Evolutionary conservation across 2,329 filamentous ascomycete species (phyloP).

Genomic region (Phialophora macrospora): DNA sequence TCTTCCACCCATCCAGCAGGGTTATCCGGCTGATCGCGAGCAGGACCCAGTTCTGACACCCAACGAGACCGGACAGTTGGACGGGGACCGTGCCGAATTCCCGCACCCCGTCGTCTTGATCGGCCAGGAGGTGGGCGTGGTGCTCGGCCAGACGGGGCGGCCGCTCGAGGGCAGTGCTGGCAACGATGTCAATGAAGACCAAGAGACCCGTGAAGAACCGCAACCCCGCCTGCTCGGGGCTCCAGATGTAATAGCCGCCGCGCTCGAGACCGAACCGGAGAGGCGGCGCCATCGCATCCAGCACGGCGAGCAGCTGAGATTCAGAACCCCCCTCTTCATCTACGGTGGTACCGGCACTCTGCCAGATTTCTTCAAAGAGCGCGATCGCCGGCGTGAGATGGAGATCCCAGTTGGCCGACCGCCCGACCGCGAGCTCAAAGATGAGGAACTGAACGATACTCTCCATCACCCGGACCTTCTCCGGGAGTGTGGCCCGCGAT

Average conservation of each 20-base stretch:
- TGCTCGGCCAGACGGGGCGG: slow-evolving; percentile 42
- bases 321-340: neutral
- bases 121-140: slow-evolving; percentile 43
- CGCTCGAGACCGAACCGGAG: slow-evolving; percentile 16
- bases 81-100: slow-evolving; percentile 2
- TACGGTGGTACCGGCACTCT: neutral
- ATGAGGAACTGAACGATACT: slow-evolving; percentile 46
- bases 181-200: slow-evolving; percentile 46
- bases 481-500: slow-evolving; percentile 25
- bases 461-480: slow-evolving; percentile 41
- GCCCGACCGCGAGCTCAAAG: slow-evolving; percentile 43
- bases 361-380: slow-evolving; percentile 39
- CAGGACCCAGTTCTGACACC: slow-evolving; percentile 63
- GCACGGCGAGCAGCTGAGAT: neutral
- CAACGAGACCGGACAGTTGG: slow-evolving; percentile 57
- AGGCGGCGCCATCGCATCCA: neutral
- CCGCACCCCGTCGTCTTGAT: slow-evolving; percentile 33
- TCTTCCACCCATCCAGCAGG: slow-evolving; percentile 62
- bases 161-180: slow-evolving; percentile 44
- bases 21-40: slow-evolving; percentile 61
- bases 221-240: slow-evolving; percentile 46
- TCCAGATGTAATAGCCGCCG: slow-evolving; percentile 39
- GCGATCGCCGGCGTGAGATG: slow-evolving; percentile 45
- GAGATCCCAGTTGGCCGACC: slow-evolving; percentile 41
- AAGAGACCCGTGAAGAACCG: slow-evolving; percentile 46